Evolutionary conservation across 75 land plant species (phyloP), one percentile per base, ranked within the genome.

Genomic region (Chamaecyparis obtusa): DNA sequence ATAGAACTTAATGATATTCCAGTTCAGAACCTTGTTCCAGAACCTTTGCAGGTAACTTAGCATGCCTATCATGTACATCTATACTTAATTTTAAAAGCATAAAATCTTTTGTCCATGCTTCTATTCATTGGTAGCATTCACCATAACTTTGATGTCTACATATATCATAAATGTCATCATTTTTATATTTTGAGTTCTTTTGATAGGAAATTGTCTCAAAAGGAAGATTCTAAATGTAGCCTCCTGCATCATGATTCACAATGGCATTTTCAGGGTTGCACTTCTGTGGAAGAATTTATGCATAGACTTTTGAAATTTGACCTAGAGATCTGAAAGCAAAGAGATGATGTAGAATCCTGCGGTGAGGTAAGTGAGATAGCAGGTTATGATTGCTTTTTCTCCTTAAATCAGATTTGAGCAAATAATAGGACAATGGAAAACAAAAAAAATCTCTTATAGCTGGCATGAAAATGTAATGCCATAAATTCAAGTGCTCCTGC

Each of bases 1-100:
- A 89, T 97, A 83, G 98, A 97, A 91, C 96, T 97, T 78, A 87
- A 94, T 85, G 98, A 96, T 89, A 94, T 96, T 69, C 94, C 93
- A 6, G 87, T 95, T 32, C 90, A 94, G 82, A 96, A 90, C 71
- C 92, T 97, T 64, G 95, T 97, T 30, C 98, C 98, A 83, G 97
- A 94, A 86, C 94, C 93, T 86, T 88, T 97, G 81, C 91, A 83
- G 87, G 98, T 94, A 92, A 85, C 46, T 19, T 27, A 5, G 84
- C 46, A 44, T 84, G 19, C 44, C 87, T 10, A 72, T 86, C 48
- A 30, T 46, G 48, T 37, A 88, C 37, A n/a, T 81, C 15, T 46
- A 32, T 19, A 32, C 1, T 44, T 24, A 30, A 11, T 37, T 46
- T 81, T 81, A 81, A n/a, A 81, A 81, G 43, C 46, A 81, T n/a